Percentiles rank a stretch among this genome's conserved stretches.
Conservation (phyloP, 176 grass and related monocot genomes). For the Chrysopogon serrulatus region DNA sequence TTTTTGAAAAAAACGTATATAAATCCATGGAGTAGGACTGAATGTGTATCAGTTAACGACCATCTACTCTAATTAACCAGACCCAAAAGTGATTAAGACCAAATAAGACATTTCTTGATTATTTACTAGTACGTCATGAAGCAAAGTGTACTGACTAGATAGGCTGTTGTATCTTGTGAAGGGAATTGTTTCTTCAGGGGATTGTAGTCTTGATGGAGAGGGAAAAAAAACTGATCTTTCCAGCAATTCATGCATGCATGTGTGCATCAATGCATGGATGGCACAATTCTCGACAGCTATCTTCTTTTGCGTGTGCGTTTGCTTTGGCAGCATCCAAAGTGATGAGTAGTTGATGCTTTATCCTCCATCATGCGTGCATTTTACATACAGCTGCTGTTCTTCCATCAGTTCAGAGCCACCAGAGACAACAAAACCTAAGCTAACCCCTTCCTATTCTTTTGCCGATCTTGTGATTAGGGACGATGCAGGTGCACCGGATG, state of each 20-base stretch:
- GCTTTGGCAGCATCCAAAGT: constrained; percentile 12
- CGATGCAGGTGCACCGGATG: constrained; percentile 17
- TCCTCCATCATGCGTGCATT: background rate
- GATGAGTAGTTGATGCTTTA: background rate
- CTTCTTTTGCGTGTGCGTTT: background rate
- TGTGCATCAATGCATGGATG: constrained; percentile 35
- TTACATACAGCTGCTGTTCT: background rate
- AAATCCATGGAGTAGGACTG: background rate
- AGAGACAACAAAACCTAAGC: constrained; percentile 4
- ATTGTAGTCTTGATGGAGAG: background rate
- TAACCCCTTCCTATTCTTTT: background rate
- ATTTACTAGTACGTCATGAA: background rate
- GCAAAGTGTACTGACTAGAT: background rate
- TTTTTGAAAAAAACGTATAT: background rate
- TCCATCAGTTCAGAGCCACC: background rate
- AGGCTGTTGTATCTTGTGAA: background rate
- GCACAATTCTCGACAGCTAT: background rate
- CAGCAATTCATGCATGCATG: constrained; percentile 7
- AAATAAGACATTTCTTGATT: background rate
- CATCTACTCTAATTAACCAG: background rate
- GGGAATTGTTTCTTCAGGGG: background rate
- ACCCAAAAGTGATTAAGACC: background rate
- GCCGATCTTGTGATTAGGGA: constrained; percentile 31
- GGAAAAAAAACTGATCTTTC: background rate
- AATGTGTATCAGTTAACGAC: background rate